phyloP scores from a whole-genome alignment of 2,329 filamentous ascomycete genomes.

The Cercospora citrullina region DNA sequence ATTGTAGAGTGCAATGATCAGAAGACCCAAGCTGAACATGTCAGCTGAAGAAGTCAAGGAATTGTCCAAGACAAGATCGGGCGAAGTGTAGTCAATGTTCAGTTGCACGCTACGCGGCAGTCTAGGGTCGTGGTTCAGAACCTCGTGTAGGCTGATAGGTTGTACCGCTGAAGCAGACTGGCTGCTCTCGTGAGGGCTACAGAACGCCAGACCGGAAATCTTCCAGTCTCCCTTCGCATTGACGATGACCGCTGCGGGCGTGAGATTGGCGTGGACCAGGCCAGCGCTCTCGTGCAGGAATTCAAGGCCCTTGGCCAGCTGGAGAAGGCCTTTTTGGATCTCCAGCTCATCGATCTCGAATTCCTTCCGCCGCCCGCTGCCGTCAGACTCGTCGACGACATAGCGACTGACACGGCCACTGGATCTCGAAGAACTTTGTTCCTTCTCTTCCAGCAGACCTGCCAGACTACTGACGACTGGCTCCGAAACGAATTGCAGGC shows the following conservation, averaged over 20 bases:
- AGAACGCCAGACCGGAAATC: slow-evolving; percentile 89
- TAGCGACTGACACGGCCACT: slow-evolving; percentile 71
- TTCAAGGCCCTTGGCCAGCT: slow-evolving; percentile 90
- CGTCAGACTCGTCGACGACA: slow-evolving; percentile 76
- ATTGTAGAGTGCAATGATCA: slow-evolving; percentile 90
- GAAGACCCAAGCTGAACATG: slow-evolving; percentile 87
- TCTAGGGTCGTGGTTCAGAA: slow-evolving; percentile 79
- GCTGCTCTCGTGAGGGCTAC: slow-evolving; percentile 74
- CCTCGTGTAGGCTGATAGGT: slow-evolving; percentile 79
- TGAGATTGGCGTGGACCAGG: slow-evolving; percentile 90
- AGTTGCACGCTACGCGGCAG: slow-evolving; percentile 81
- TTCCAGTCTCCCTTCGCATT: slow-evolving; percentile 99
- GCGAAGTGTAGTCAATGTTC: slow-evolving; percentile 88
- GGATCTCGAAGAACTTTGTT: slow-evolving; percentile 70
- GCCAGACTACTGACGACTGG: slow-evolving; percentile 85
- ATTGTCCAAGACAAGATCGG: slow-evolving; percentile 90
- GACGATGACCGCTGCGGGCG: slow-evolving; percentile 87
- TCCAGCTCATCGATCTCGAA: slow-evolving; percentile 95
- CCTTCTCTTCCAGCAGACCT: slow-evolving; percentile 80
- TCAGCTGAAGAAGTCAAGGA: slow-evolving; percentile 82
- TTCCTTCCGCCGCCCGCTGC: slow-evolving; percentile 69
- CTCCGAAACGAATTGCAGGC: slow-evolving; percentile 94
- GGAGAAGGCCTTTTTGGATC: slow-evolving; percentile 92
- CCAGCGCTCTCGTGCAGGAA: slow-evolving; percentile 95
- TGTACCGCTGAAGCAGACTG: slow-evolving; percentile 66